phyloP scores from a whole-genome alignment of 116 monocot genomes.

The Cymodocea nodosa region DNA sequence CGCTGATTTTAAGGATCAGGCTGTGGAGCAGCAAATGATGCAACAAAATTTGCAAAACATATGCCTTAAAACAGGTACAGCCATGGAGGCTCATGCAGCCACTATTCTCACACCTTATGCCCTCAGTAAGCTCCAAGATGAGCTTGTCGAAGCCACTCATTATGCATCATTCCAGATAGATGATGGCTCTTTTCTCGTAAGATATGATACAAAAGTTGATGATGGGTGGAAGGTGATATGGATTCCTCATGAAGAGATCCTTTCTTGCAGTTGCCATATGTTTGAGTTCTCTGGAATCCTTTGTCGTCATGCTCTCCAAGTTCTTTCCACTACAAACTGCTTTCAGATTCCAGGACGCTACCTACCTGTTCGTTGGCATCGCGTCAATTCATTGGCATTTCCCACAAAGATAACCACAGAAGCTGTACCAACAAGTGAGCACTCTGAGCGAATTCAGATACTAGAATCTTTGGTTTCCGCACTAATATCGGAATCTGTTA shows the following conservation, averaged over 20 bases:
- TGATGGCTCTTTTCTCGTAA: conserved; percentile 39
- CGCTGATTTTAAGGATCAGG: conserved; percentile 58
- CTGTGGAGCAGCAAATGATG: conserved; percentile 52
- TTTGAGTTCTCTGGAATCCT: conserved; percentile 75
- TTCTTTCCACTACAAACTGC: conserved; percentile 60
- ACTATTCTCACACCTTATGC: conserved; percentile 63
- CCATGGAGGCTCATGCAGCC: conserved; percentile 73
- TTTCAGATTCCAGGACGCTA: conserved; percentile 65
- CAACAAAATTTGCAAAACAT: conserved; percentile 65
- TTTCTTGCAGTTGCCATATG: conserved; percentile 66
- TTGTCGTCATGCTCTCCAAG: conserved; percentile 53
- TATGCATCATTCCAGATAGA: conserved; percentile 65
- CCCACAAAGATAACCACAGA: conserved; percentile 12
- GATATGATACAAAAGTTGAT: conserved; percentile 63
- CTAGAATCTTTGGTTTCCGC: conserved; percentile 54
- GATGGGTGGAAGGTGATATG: conserved; percentile 53
- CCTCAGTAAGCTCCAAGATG: conserved; percentile 74
- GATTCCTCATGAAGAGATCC: conserved; percentile 36
- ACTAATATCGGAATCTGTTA: conserved; percentile 51
- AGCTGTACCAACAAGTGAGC: conserved; percentile 13
- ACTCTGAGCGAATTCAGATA: conserved; percentile 32
- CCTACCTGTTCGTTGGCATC: conserved; percentile 11
- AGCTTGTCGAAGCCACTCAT: conserved; percentile 52
- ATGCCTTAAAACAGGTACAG: conserved; percentile 58
- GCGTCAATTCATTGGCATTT: conserved; percentile 20